phyloP scores from a whole-genome alignment of 2,329 filamentous ascomycete genomes.

The Leptographium procerum region DNA sequence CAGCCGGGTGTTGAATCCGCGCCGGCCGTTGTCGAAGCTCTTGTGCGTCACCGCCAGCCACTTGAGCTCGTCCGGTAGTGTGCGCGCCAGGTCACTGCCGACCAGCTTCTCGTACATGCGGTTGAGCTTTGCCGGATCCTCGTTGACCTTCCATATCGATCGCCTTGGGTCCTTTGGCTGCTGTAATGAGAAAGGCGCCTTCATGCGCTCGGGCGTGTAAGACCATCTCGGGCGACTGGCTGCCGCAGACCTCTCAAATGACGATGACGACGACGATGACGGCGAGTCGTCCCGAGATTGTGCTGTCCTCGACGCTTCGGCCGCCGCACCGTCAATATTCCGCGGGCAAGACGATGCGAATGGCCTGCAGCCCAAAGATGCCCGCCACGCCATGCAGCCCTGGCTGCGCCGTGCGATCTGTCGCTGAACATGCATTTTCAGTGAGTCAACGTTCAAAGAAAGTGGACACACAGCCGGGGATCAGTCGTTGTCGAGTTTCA shows the following conservation, averaged over 20 bases:
- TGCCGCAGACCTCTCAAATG: background rate
- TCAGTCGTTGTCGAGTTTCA: background rate
- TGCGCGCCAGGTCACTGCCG: slow-evolving; percentile 56
- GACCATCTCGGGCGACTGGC: slow-evolving; percentile 49
- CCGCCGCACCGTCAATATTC: background rate
- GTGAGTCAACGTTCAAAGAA: background rate
- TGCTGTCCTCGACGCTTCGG: background rate
- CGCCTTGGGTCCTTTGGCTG: slow-evolving; percentile 40
- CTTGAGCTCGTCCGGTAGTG: slow-evolving; percentile 84
- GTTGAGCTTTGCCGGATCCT: slow-evolving; percentile 62
- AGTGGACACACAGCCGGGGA: background rate
- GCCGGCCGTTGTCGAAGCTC: slow-evolving; percentile 89
- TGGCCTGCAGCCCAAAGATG: background rate
- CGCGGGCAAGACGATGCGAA: background rate
- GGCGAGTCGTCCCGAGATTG: background rate
- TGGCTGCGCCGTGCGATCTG: background rate
- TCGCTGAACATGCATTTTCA: background rate
- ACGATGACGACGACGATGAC: no score
- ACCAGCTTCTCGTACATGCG: slow-evolving; percentile 66
- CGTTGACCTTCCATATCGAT: slow-evolving; percentile 59
- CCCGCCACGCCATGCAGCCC: background rate
- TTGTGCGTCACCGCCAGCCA: slow-evolving; percentile 97
- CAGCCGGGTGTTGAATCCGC: slow-evolving; percentile 88
- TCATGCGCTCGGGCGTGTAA: slow-evolving; percentile 58
- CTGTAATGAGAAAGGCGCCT: slow-evolving; percentile 55